These are phyloP conservation scores for Senecio squalidus DNA, from an alignment of 140 eudicot species.

Conservation along the genomic window DNA sequence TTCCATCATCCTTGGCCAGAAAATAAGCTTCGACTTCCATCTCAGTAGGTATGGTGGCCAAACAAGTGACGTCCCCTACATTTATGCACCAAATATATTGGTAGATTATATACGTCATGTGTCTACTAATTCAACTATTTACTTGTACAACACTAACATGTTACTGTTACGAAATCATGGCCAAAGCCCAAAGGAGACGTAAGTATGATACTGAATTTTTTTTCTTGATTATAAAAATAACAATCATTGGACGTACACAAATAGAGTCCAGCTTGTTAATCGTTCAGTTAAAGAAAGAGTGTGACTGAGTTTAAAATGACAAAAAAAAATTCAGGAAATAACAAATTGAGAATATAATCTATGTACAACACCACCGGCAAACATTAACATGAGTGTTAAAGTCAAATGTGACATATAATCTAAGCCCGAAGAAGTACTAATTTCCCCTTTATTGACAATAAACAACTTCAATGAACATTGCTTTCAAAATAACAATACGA, in stretches of 20 bases:
- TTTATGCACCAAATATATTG: neutral
- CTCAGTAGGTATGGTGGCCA: constrained; percentile 82
- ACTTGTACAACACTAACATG: neutral
- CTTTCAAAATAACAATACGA: neutral
- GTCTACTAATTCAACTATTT: neutral
- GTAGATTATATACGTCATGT: neutral
- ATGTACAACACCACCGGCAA: constrained; percentile 1
- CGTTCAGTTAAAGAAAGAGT: neutral
- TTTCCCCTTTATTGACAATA: neutral
- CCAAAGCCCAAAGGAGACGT: neutral
- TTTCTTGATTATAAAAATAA: neutral
- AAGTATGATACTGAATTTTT: neutral
- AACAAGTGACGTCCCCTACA: constrained; percentile 90
- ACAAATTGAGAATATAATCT: neutral
- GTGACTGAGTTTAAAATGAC: neutral
- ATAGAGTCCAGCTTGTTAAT: neutral
- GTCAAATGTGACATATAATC: neutral
- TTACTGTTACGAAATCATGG: neutral
- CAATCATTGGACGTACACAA: neutral
- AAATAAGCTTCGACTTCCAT: constrained; percentile 91
- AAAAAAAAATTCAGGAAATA: neutral
- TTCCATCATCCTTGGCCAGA: constrained; percentile 92
- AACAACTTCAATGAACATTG: neutral
- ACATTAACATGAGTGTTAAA: neutral
- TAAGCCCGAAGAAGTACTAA: neutral